phyloP scores from a whole-genome alignment of 2,329 filamentous ascomycete species.

The Stagonosporopsis tanaceti region DNA sequence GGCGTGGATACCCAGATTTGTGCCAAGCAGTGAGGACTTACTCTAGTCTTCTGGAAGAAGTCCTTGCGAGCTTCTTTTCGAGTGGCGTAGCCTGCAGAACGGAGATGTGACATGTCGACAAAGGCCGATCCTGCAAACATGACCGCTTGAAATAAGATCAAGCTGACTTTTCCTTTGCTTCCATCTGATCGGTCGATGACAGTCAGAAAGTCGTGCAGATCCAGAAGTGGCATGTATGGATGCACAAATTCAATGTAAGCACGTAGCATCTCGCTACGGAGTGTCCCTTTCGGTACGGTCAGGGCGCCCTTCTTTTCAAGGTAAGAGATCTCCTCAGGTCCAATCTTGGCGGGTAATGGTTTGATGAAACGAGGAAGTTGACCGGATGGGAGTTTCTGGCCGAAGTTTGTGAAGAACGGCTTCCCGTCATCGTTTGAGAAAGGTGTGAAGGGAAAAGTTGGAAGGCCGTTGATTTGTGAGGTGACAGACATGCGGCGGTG shows the following conservation, averaged over 20 bases:
- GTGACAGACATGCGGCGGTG: slow-evolving; percentile 56
- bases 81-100: slow-evolving; percentile 77
- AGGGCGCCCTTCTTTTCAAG: slow-evolving; percentile 85
- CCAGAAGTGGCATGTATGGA: slow-evolving; percentile 90
- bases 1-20: slow-evolving; percentile 3
- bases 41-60: slow-evolving; percentile 88
- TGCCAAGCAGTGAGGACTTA: slow-evolving; percentile 55
- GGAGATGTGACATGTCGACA: slow-evolving; percentile 79
- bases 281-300: slow-evolving; percentile 71
- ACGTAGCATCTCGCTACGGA: slow-evolving; percentile 83
- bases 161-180: slow-evolving; percentile 74
- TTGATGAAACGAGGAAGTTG: slow-evolving; percentile 76
- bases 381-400: slow-evolving; percentile 54
- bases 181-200: slow-evolving; percentile 73
- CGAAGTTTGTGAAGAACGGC: slow-evolving; percentile 57
- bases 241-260: slow-evolving; percentile 90
- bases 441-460: slow-evolving; percentile 48
- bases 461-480: slow-evolving; percentile 44
- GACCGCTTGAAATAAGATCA: slow-evolving; percentile 90
- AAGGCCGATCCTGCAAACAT: slow-evolving; percentile 95
- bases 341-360: slow-evolving; percentile 78
- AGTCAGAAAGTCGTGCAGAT: slow-evolving; percentile 66
- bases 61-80: slow-evolving; percentile 84
- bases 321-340: slow-evolving; percentile 82
- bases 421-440: slow-evolving; percentile 39